phyloP scores from a whole-genome alignment of 768 basidiomycete species.

The Leccinum variicolor region DNA sequence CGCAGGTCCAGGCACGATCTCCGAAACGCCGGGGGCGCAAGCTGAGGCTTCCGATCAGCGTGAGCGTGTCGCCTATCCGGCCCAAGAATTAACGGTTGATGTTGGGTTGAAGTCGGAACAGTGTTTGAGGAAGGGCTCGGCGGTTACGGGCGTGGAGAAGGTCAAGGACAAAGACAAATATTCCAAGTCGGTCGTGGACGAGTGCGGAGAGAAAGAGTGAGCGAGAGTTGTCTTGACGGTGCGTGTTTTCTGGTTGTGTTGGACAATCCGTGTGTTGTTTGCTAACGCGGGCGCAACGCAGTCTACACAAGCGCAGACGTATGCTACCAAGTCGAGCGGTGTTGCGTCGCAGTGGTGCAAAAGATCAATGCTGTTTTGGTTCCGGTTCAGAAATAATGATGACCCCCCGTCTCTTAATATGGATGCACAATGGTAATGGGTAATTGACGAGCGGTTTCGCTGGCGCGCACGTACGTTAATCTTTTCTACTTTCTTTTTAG shows the following conservation, averaged over 20 bases:
- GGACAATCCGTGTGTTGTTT: background rate
- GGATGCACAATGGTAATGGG: background rate
- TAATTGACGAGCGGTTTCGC: background rate
- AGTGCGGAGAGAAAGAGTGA: constrained; percentile 52
- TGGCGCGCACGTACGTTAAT: background rate
- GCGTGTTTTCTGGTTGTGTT: constrained; percentile 21
- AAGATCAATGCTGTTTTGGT: constrained; percentile 32
- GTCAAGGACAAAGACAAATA: constrained; percentile 42
- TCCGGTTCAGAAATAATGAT: background rate
- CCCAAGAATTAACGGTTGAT: constrained; percentile 51
- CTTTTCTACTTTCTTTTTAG: background rate
- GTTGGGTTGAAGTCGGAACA: constrained; percentile 52
- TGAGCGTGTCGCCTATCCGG: constrained; percentile 45
- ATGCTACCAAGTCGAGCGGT: constrained; percentile 37
- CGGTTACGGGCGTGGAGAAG: constrained; percentile 13
- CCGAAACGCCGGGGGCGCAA: constrained; percentile 55
- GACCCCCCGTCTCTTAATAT: background rate
- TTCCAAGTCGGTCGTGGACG: constrained; percentile 38
- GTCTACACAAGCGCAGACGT: constrained; percentile 46
- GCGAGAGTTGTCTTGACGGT: constrained; percentile 63
- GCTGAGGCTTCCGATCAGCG: constrained; percentile 48
- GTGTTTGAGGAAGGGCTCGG: constrained; percentile 28
- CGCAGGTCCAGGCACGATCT: constrained; percentile 51
- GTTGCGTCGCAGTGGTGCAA: constrained; percentile 36
- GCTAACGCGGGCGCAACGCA: constrained; percentile 16